Conservation (phyloP, 2,329 filamentous ascomycete species). For the Alternaria tenuissima region DNA sequence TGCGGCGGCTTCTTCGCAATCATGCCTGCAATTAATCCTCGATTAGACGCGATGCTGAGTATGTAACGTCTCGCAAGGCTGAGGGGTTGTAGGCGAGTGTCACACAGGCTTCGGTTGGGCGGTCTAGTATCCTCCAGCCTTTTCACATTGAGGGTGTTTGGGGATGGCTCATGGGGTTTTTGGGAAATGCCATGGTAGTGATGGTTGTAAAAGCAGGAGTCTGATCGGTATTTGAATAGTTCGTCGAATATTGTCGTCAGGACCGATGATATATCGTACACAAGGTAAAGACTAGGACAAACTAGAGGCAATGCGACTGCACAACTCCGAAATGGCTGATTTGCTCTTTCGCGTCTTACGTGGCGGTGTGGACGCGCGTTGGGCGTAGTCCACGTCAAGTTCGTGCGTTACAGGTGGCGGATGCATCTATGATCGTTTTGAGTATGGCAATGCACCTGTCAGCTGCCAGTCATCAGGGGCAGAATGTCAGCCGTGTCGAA, state of each 20-base stretch:
- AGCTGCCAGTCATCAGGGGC: not conserved
- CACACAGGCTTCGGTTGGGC: slow-evolving; percentile 13
- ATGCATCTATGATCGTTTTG: slow-evolving; percentile 16
- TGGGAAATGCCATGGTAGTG: not conserved
- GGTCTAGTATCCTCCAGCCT: not conserved
- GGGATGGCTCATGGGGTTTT: not conserved
- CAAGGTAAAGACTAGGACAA: not conserved
- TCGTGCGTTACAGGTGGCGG: slow-evolving; percentile 1
- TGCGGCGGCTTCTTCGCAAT: not conserved
- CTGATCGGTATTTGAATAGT: not conserved
- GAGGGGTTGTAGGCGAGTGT: slow-evolving; percentile 16
- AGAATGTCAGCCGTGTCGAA: slow-evolving; percentile 18
- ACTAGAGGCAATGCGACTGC: slow-evolving; percentile 3
- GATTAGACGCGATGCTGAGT: not conserved
- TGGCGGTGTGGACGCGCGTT: slow-evolving; percentile 27
- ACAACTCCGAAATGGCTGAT: slow-evolving; percentile 12
- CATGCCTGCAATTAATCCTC: not conserved
- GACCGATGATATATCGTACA: not conserved
- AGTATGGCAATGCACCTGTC: slow-evolving; percentile 11
- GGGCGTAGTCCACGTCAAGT: slow-evolving; percentile 21
- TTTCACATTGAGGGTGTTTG: not conserved
- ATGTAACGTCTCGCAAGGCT: slow-evolving; percentile 5
- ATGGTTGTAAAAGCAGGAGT: too few species aligned
- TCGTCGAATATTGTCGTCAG: not conserved
- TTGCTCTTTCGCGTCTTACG: slow-evolving; percentile 4